Percentiles rank a stretch among this genome's conserved stretches.
Conservation (phyloP, 176 grass and related monocot species). For the Bolboschoenus planiculmis region DNA sequence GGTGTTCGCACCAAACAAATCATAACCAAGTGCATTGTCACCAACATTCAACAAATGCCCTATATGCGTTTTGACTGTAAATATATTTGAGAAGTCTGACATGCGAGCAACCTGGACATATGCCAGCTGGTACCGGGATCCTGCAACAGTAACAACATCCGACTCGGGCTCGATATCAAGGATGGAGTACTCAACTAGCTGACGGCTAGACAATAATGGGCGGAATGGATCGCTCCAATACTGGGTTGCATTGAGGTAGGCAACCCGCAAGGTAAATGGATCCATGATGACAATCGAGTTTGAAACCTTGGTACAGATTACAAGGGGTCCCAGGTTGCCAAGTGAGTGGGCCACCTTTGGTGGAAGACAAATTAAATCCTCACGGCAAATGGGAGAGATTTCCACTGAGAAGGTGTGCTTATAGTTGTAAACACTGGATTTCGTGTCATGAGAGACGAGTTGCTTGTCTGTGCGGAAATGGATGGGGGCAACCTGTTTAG, state of each 20-base stretch:
- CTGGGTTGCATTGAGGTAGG: conserved; percentile 75
- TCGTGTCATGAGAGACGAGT: conserved; percentile 76
- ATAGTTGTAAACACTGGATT: conserved; percentile 76
- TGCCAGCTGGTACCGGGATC: conserved; percentile 59
- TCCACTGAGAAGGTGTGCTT: conserved; percentile 89
- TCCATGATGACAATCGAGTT: conserved; percentile 67
- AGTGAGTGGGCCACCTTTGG: conserved; percentile 56
- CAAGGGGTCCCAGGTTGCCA: conserved; percentile 70
- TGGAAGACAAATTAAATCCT: conserved; percentile 72
- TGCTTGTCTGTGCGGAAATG: conserved; percentile 61
- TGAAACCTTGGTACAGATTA: conserved; percentile 72
- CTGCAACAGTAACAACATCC: conserved; percentile 47
- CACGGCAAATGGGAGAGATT: conserved; percentile 88
- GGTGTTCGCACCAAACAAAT: conserved; percentile 63
- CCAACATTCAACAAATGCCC: conserved; percentile 70
- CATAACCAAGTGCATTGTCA: conserved; percentile 80
- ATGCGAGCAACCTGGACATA: conserved; percentile 61
- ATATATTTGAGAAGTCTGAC: conserved; percentile 72
- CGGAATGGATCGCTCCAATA: conserved; percentile 70
- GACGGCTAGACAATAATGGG: conserved; percentile 56
- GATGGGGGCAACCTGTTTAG: conserved; percentile 42
- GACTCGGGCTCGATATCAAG: conserved; percentile 77
- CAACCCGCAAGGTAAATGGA: conserved; percentile 56
- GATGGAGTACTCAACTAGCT: conserved; percentile 85
- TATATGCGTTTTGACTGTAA: conserved; percentile 69